phyloP scores from a whole-genome alignment of 2,329 filamentous ascomycete genomes.

The Pseudocercospora eumusae region DNA sequence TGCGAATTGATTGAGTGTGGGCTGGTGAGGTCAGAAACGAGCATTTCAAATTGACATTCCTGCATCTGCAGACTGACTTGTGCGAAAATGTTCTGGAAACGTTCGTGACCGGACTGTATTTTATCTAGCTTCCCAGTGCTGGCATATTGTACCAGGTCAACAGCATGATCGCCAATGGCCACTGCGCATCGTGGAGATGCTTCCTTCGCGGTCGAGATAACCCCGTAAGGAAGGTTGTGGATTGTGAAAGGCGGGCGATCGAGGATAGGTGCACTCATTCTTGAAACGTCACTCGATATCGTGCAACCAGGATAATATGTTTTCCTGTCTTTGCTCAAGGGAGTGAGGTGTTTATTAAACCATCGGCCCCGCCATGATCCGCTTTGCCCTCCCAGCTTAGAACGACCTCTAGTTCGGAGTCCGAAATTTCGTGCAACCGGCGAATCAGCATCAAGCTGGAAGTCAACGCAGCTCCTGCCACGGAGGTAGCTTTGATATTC shows the following conservation, averaged over 20 bases:
- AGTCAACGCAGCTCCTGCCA: background rate
- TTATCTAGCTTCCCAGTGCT: slow-evolving; percentile 29
- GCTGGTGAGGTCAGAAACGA: slow-evolving; percentile 25
- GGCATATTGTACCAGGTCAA: slow-evolving; percentile 33
- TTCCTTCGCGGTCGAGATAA: slow-evolving; percentile 33
- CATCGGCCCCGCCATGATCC: slow-evolving; percentile 9
- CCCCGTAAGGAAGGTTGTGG: slow-evolving; percentile 36
- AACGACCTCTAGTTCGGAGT: background rate
- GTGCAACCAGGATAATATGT: background rate
- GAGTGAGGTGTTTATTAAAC: background rate
- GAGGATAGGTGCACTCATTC: slow-evolving; percentile 29
- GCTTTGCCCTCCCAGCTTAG: background rate
- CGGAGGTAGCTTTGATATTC: background rate
- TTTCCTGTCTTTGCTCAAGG: background rate
- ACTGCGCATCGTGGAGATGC: slow-evolving; percentile 36
- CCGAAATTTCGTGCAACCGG: background rate
- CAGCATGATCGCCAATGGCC: slow-evolving; percentile 36
- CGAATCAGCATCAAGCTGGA: background rate
- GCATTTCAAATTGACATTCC: background rate
- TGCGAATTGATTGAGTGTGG: slow-evolving; percentile 54
- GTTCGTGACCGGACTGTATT: slow-evolving; percentile 23
- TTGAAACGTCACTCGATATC: background rate
- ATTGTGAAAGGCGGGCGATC: slow-evolving; percentile 35
- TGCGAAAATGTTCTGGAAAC: slow-evolving; percentile 27
- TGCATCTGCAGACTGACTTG: slow-evolving; percentile 19